Conservation (phyloP, 1,284 basidiomycete genomes). For the Sporisorium exsertum region DNA sequence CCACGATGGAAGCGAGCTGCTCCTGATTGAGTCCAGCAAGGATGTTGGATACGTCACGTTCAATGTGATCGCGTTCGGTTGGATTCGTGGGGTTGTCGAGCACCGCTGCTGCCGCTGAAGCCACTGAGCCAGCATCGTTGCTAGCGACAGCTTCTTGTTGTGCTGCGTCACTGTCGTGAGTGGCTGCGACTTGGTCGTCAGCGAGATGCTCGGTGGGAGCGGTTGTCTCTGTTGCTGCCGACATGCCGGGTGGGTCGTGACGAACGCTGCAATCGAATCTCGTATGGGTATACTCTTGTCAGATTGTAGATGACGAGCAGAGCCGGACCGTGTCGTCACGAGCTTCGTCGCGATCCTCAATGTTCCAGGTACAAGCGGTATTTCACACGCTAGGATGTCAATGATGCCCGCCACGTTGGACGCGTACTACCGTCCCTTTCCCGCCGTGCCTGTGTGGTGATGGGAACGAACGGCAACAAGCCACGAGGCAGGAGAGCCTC, state of each 20-base stretch:
- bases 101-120: constrained; percentile 10
- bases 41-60: constrained; percentile 62
- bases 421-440: constrained; percentile 2
- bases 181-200: not conserved
- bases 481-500: not conserved
- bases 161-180: not conserved
- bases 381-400: not conserved
- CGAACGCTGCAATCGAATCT: not conserved
- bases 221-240: constrained; percentile 15
- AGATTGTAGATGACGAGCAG: not conserved
- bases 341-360: not conserved
- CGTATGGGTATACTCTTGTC: not conserved
- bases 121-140: constrained; percentile 7
- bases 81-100: constrained; percentile 15
- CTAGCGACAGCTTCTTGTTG: not conserved
- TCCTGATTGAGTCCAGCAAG: constrained; percentile 61
- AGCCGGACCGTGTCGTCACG: not conserved
- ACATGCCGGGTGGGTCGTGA: constrained; percentile 3
- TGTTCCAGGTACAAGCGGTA: not conserved
- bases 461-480: not conserved
- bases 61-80: constrained; percentile 42
- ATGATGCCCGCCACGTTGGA: not conserved
- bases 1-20: constrained; percentile 63
- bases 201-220: constrained; percentile 3
- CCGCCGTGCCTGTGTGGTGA: not conserved